phyloP scores from a whole-genome alignment of 768 basidiomycete species.

The Tricholoma terreum region DNA sequence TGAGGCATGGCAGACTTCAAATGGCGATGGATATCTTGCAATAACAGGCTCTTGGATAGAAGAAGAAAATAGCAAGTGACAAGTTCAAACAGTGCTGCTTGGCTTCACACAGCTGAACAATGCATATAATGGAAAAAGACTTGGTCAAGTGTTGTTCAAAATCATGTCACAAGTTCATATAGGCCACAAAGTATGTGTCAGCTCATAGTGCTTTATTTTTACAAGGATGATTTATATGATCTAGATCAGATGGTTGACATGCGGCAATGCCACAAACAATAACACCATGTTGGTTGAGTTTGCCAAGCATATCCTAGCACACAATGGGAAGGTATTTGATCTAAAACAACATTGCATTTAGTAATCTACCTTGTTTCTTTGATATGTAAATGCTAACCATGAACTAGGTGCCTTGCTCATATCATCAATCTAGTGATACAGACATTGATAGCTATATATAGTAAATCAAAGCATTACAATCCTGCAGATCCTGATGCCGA shows the following conservation, averaged over 20 bases:
- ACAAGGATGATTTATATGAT: background rate
- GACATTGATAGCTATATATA: background rate
- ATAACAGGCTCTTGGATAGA: slow-evolving; percentile 41
- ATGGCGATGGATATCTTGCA: slow-evolving; percentile 36
- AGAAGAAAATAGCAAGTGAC: slow-evolving; percentile 25
- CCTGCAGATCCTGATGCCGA: background rate
- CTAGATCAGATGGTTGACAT: background rate
- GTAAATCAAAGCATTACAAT: slow-evolving; percentile 1
- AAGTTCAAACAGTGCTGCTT: slow-evolving; percentile 25
- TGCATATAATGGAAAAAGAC: slow-evolving; percentile 31
- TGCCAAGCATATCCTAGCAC: background rate
- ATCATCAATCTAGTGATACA: background rate
- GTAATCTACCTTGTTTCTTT: background rate
- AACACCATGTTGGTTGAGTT: background rate
- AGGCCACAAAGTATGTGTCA: slow-evolving; percentile 23
- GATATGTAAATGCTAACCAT: too few relatives aligned
- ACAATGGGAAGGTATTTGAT: background rate
- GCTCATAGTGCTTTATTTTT: background rate
- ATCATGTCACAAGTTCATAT: slow-evolving; percentile 25
- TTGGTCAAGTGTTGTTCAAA: slow-evolving; percentile 33
- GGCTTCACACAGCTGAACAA: slow-evolving; percentile 35
- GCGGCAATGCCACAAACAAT: background rate
- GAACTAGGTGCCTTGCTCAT: background rate
- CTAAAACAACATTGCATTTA: background rate
- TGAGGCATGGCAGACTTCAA: slow-evolving; percentile 40